Conservation (phyloP, 805 yeast genomes). For the Candida pini region DNA sequence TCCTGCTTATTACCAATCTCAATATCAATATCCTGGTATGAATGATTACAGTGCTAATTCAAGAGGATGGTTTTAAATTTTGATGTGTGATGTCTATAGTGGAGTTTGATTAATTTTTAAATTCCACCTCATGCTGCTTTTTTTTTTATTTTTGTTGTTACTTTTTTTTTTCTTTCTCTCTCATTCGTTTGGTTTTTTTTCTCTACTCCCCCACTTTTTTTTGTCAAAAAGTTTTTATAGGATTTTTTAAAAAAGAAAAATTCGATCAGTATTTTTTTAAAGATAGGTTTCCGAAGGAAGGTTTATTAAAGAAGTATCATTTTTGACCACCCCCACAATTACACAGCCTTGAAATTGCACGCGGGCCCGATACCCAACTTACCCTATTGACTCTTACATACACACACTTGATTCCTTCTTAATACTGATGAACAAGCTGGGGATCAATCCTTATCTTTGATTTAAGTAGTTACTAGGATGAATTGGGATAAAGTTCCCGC, state of each 20-base stretch:
- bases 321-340: too few relatives aligned
- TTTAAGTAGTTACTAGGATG: background rate
- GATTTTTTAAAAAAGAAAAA: background rate
- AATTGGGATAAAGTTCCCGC: constrained; percentile 6
- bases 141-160: background rate
- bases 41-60: constrained; percentile 17
- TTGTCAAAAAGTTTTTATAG: too few relatives aligned
- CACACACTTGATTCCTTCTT: constrained; percentile 4
- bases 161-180: background rate
- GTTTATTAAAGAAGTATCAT: too few relatives aligned
- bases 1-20: constrained; percentile 20
- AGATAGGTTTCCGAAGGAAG: too few relatives aligned
- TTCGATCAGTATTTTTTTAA: constrained; percentile 5
- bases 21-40: constrained; percentile 18
- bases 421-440: too few relatives aligned
- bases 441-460: background rate
- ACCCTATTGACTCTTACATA: too few relatives aligned
- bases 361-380: too few relatives aligned
- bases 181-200: background rate
- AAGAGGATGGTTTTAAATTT: constrained; percentile 20
- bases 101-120: background rate
- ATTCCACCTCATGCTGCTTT: background rate
- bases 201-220: background rate
- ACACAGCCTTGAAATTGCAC: too few relatives aligned
- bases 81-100: background rate